Evolutionary conservation across 441 rosid species (phyloP), one percentile per base, ranked within the genome.

Genomic region (Manihot esculenta): DNA sequence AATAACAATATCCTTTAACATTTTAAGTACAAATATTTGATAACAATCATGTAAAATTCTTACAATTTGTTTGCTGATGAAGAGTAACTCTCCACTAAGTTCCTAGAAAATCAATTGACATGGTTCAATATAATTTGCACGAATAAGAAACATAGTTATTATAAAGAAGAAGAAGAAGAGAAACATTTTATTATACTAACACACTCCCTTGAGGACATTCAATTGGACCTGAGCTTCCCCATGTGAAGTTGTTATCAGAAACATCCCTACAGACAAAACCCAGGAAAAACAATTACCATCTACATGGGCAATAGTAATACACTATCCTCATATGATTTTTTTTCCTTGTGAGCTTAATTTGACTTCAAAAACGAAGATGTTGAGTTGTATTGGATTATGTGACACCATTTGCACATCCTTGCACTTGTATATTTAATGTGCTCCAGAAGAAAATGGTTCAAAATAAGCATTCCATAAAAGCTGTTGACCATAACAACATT

Each of bases 51-150:
- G 61, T 70, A 38, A 51, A 72, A 71, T 78, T 48, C 94, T 87
- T 84, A 94, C 99, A 74, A 60, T 71, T 81, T 85, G 44, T 70
- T 70, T 17, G 59, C 13, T 35, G 85, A 64, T 2, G 82, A 62
- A 24, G 82, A 80, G 79, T 83, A 92, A 83, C 97, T 86, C 84
- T 92, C 99, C 64, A 87, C 96, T 76, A 86, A 66, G 76, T 94
- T 94, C 82, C 99, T 92, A 81, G 13, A 75, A 62, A 72, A 69
- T 33, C 23, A 71, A 44, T 62, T 67, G 53, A 74, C 70, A 23
- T 11, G 17, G 5, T 56, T 71, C 70, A 70, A 3, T 24, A 24
- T 59, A 21, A 27, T 30, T 62, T 58, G 49, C 50, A 53, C 8
- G 56, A 20, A 20, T 48, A 30, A 49, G 12, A 15, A 18, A 18